A percentile compares a stretch with the other conserved stretches of the same genome.
These are phyloP conservation scores for Chlorociboria aeruginascens DNA, from an alignment of 495 filamentous ascomycete species.

Conservation along the genomic window DNA sequence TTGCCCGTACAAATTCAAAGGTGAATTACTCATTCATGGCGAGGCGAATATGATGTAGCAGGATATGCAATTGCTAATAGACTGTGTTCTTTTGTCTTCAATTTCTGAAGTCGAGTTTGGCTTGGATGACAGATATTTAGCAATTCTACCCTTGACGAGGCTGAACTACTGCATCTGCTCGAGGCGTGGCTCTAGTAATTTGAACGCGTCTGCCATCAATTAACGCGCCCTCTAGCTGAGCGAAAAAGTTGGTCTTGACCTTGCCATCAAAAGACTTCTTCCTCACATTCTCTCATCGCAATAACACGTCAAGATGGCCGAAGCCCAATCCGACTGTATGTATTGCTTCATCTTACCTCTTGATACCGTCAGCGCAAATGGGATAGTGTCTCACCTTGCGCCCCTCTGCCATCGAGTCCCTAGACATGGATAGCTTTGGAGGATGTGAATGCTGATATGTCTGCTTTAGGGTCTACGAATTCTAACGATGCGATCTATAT, in stretches of 20 bases:
- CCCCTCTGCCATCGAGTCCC: no score
- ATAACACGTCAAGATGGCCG: slow-evolving; percentile 10
- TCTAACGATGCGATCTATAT: slow-evolving; percentile 65
- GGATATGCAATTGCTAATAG: no score
- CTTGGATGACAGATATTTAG: not conserved
- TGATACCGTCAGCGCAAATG: slow-evolving; percentile 7
- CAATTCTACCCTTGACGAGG: slow-evolving; percentile 1
- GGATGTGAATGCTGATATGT: not conserved
- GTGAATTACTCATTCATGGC: not conserved
- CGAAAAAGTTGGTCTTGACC: not conserved
- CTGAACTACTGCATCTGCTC: not conserved
- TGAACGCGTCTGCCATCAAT: slow-evolving; percentile 9
- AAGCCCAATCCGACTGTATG: slow-evolving; percentile 16
- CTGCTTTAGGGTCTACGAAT: slow-evolving; percentile 53
- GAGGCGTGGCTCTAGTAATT: not conserved
- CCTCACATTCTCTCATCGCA: not conserved
- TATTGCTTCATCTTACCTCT: not conserved
- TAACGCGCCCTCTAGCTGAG: slow-evolving; percentile 6
- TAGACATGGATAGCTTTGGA: not conserved
- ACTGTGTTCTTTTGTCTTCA: not conserved
- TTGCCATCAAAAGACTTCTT: not conserved
- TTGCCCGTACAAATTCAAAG: not conserved
- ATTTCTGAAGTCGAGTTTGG: not conserved
- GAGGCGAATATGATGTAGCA: no score
- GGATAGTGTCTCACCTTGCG: not conserved